These are phyloP conservation scores for Pilobolus umbonatus DNA, from an alignment of 192 early-diverging fungal species.

Conservation along the genomic window DNA sequence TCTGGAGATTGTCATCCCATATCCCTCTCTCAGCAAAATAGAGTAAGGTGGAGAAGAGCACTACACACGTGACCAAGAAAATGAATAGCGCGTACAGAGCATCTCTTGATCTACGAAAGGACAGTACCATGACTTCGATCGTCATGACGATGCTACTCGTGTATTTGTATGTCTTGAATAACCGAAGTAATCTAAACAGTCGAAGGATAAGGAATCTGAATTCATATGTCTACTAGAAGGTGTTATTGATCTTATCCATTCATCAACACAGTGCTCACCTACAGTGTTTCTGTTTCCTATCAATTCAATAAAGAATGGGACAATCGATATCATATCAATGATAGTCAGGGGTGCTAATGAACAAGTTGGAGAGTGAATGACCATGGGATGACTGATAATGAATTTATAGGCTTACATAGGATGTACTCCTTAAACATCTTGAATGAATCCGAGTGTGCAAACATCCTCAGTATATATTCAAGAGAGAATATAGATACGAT, in stretches of 20 bases:
- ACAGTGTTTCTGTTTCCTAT: slow-evolving; percentile 56
- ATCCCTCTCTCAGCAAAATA: slow-evolving; percentile 79
- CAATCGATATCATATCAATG: slow-evolving; percentile 70
- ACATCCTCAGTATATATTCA: slow-evolving; percentile 62
- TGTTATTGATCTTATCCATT: neutral
- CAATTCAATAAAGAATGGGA: slow-evolving; percentile 77
- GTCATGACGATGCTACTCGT: slow-evolving; percentile 73
- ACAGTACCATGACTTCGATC: slow-evolving; percentile 79
- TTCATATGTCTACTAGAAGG: slow-evolving; percentile 7
- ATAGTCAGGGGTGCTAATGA: slow-evolving; percentile 53
- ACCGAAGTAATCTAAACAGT: slow-evolving; percentile 66
- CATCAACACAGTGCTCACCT: slow-evolving; percentile 3
- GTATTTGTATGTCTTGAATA: slow-evolving; percentile 80
- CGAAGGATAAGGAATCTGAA: slow-evolving; percentile 52
- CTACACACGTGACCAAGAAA: slow-evolving; percentile 63
- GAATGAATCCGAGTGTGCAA: slow-evolving; percentile 64
- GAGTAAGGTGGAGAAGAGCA: slow-evolving; percentile 68
- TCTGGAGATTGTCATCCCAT: slow-evolving; percentile 59
- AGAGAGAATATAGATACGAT: slow-evolving; percentile 71
- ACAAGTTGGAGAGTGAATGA: neutral
- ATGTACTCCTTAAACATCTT: slow-evolving; percentile 52
- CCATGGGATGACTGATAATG: too few relatives aligned
- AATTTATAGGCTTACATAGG: slow-evolving; percentile 33
- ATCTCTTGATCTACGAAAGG: slow-evolving; percentile 68
- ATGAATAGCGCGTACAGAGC: slow-evolving; percentile 68